A percentile compares a stretch with the other conserved stretches of the same genome.
phyloP scores from a whole-genome alignment of 257 asterid species.

The Penstemon barbatus region DNA sequence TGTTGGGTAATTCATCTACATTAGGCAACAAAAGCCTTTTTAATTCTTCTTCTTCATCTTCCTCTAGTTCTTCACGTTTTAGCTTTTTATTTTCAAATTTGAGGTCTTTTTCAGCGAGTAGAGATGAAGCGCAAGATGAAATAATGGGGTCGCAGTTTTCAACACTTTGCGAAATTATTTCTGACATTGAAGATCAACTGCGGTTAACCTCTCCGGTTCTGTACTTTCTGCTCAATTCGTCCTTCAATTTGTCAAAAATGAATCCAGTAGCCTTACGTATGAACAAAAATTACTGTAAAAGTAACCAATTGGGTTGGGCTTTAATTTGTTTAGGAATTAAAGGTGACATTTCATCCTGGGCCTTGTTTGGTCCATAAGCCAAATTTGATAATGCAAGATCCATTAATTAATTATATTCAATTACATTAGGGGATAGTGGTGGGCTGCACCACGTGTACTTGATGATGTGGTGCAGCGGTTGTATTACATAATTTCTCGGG shows the following conservation, averaged over 20 bases:
- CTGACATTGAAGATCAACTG: slow-evolving; percentile 31
- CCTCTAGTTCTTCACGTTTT: slow-evolving; percentile 8
- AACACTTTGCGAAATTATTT: slow-evolving; percentile 27
- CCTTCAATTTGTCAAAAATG: too few relatives aligned
- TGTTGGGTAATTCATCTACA: slow-evolving; percentile 53
- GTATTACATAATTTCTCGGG: too few relatives aligned
- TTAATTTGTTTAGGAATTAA: not conserved
- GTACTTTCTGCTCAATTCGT: slow-evolving; percentile 1
- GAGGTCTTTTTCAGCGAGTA: slow-evolving; percentile 12
- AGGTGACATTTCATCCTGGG: too few relatives aligned
- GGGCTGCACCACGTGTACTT: too few relatives aligned
- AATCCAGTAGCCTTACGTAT: not conserved
- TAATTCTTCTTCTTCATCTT: slow-evolving; percentile 48
- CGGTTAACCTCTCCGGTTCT: slow-evolving; percentile 12
- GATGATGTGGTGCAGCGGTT: too few relatives aligned
- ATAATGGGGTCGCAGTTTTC: slow-evolving; percentile 26
- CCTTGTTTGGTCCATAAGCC: not conserved
- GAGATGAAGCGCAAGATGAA: slow-evolving; percentile 28
- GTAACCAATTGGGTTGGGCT: slow-evolving; percentile 12
- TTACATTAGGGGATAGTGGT: too few relatives aligned
- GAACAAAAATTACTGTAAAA: not conserved
- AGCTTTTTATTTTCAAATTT: slow-evolving; percentile 15
- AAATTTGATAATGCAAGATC: not conserved
- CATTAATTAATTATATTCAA: not conserved
- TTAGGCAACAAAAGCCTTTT: slow-evolving; percentile 64